Conservation (phyloP, 2,329 filamentous ascomycete genomes). For the Clarireedia monteithiana region DNA sequence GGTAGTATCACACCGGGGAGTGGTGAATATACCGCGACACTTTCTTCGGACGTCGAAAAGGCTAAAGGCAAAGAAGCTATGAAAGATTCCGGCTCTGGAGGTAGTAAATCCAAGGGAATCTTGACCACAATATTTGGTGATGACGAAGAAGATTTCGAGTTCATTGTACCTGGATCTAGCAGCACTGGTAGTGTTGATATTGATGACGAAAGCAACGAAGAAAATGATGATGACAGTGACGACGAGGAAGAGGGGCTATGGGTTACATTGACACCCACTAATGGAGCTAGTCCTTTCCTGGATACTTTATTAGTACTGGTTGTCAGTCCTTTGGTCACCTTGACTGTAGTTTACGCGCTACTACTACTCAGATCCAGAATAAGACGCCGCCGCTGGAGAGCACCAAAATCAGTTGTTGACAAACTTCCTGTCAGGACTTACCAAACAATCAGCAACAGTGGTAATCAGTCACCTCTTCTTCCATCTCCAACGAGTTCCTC, state of each 20-base stretch:
- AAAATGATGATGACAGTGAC: conserved; percentile 33
- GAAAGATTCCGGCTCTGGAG: conserved; percentile 11
- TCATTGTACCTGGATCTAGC: conserved; percentile 12
- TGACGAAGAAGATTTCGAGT: conserved; percentile 33
- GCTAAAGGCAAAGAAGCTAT: conserved; percentile 18
- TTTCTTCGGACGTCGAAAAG: conserved; percentile 17
- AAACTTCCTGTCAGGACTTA: conserved; percentile 92
- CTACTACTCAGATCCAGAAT: conserved; percentile 83
- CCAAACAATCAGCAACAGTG: conserved; percentile 66
- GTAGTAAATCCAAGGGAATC: conserved; percentile 31
- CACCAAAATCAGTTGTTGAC: conserved; percentile 95
- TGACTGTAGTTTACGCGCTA: conserved; percentile 87
- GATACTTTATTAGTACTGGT: conserved; percentile 96
- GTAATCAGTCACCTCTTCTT: conserved; percentile 48
- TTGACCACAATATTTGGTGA: conserved; percentile 45
- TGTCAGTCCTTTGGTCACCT: conserved; percentile 82
- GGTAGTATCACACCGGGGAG: conserved; percentile 66
- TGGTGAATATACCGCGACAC: conserved; percentile 51
- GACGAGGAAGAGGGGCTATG: conserved; percentile 70
- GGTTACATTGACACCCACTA: conserved; percentile 93
- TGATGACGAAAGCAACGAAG: conserved; percentile 26
- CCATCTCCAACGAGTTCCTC: conserved; percentile 59
- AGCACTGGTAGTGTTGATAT: conserved; percentile 12
- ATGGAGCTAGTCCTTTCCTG: conserved; percentile 85
- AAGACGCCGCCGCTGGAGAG: conserved; percentile 82